phyloP scores from a whole-genome alignment of 1,284 basidiomycete genomes.

The Papiliotrema fonsecae region DNA sequence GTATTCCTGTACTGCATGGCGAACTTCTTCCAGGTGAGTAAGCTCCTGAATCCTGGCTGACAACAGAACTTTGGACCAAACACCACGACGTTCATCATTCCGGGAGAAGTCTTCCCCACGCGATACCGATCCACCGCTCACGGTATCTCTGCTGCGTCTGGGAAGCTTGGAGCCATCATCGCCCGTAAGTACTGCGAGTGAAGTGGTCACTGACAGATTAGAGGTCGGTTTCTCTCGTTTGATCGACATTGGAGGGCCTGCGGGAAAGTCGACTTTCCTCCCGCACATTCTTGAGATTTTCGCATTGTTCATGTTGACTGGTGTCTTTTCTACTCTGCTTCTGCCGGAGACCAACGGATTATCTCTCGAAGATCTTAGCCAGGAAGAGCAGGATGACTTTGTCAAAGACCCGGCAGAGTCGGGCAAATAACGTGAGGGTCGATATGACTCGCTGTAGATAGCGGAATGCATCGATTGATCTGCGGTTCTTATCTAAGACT shows the following conservation, averaged over 20 bases:
- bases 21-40: slow-evolving; percentile 53
- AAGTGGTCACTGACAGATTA: too few species aligned
- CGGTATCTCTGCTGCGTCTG: slow-evolving; percentile 76
- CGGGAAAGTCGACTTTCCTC: slow-evolving; percentile 47
- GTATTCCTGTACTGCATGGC: slow-evolving; percentile 52
- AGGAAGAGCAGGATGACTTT: slow-evolving; percentile 64
- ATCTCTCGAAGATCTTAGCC: slow-evolving; percentile 64
- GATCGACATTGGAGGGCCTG: slow-evolving; percentile 62
- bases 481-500: too few species aligned
- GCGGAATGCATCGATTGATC: too few species aligned
- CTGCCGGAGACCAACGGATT: slow-evolving; percentile 68
- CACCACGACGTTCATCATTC: slow-evolving; percentile 72
- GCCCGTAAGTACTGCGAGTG: too few species aligned
- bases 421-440: too few species aligned
- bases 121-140: slow-evolving; percentile 77
- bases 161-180: slow-evolving; percentile 77
- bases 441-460: too few species aligned
- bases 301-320: slow-evolving; percentile 67
- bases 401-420: too few species aligned
- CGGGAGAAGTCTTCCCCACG: slow-evolving; percentile 81
- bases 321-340: slow-evolving; percentile 68
- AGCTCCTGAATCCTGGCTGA: too few species aligned
- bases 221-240: slow-evolving; percentile 71
- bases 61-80: slow-evolving; percentile 66
- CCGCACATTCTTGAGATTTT: slow-evolving; percentile 50